Evolutionary conservation across 2,329 filamentous ascomycete species (phyloP).

Genomic region (Blastomyces gilchristii): DNA sequence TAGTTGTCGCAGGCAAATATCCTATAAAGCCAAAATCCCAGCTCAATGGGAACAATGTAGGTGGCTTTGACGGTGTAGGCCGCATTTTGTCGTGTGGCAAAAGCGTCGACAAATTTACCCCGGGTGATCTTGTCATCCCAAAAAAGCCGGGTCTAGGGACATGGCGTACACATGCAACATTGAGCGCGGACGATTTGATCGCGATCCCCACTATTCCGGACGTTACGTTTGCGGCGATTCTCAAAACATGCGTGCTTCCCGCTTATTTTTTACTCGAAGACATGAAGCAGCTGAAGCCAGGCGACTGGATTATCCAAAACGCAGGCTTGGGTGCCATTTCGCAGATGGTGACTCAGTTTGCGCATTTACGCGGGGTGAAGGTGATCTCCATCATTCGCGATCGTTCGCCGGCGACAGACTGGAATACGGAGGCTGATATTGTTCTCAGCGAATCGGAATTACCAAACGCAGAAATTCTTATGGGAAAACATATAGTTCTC

Average conservation of each 20-base stretch:
- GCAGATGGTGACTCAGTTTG: conserved; percentile 19
- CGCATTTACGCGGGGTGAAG: conserved; percentile 11
- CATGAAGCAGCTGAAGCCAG: conserved; percentile 14
- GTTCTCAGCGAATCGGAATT: conserved; percentile 16
- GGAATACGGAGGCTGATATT: conserved; percentile 9
- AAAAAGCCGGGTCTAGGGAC: neutral
- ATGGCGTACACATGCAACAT: conserved; percentile 1
- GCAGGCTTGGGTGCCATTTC: conserved; percentile 15
- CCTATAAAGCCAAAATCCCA: conserved; percentile 16
- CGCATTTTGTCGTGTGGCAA: conserved; percentile 9
- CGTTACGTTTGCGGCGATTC: neutral
- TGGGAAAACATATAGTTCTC: conserved; percentile 11
- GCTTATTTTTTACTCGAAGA: conserved; percentile 20
- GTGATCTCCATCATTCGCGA: conserved; percentile 16
- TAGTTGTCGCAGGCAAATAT: conserved; percentile 18
- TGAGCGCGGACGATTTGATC: neutral
- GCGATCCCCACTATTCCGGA: neutral
- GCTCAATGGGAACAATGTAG: conserved; percentile 11
- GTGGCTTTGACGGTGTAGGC: conserved; percentile 19
- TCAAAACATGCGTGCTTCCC: conserved; percentile 14
- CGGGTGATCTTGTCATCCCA: conserved; percentile 1
- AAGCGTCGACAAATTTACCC: conserved; percentile 15
- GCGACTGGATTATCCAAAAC: conserved; percentile 22
- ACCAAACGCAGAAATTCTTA: neutral
- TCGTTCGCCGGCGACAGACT: conserved; percentile 8